phyloP scores from a whole-genome alignment of 164 flowering plant species.

The Vitis cinerea region DNA sequence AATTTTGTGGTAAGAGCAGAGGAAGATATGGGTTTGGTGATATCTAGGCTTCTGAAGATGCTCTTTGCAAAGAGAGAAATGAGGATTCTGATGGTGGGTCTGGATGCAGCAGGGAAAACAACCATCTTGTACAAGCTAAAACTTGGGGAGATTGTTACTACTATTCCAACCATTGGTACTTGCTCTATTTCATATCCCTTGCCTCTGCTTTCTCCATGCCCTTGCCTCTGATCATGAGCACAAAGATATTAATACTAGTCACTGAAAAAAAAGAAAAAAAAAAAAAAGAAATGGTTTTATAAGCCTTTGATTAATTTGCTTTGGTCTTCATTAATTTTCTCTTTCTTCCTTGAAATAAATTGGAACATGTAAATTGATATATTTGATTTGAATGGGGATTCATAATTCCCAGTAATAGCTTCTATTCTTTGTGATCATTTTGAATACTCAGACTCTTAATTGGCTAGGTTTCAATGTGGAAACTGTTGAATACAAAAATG shows the following conservation, averaged over 20 bases:
- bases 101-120: conserved; percentile 43
- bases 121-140: conserved; percentile 48
- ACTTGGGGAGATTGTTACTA: conserved; percentile 46
- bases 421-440: too few species aligned
- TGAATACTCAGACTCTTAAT: not conserved
- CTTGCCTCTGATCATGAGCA: too few species aligned
- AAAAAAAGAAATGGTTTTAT: too few species aligned
- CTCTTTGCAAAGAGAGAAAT: conserved; percentile 42
- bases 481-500: conserved; percentile 43
- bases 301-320: too few species aligned
- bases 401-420: too few species aligned
- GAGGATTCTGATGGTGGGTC: conserved; percentile 54
- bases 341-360: too few species aligned
- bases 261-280: too few species aligned
- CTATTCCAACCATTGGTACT: conserved; percentile 46
- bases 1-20: not conserved
- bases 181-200: not conserved
- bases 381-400: too few species aligned
- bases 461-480: conserved; percentile 41
- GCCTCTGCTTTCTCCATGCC: too few species aligned
- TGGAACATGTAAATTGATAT: too few species aligned
- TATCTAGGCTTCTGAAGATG: conserved; percentile 34
- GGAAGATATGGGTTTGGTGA: conserved; percentile 37
- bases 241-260: too few species aligned
- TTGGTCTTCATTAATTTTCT: too few species aligned